Conservation (phyloP, 108 stramenopile genomes). For the Fistulifera solaris region DNA sequence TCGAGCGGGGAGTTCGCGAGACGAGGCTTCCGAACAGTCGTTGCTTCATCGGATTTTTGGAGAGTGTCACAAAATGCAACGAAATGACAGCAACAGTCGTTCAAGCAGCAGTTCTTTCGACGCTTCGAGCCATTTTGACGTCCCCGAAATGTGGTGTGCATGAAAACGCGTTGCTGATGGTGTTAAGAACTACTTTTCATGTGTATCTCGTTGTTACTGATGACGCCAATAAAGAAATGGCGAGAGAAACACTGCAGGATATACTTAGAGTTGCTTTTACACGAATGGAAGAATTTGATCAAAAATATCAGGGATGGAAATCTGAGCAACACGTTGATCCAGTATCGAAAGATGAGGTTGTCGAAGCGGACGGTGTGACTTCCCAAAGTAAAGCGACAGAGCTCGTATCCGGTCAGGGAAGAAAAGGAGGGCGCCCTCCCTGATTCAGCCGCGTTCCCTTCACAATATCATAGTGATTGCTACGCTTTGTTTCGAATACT, state of each 20-base stretch:
- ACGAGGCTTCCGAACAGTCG: conserved; percentile 17
- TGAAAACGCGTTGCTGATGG: conserved; percentile 85
- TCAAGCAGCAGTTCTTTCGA: conserved; percentile 42
- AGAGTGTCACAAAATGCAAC: conserved; percentile 25
- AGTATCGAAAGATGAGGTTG: neutral
- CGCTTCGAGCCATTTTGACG: conserved; percentile 51
- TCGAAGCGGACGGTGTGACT: neutral
- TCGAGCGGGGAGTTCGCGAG: conserved; percentile 51
- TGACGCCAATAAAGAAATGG: conserved; percentile 55
- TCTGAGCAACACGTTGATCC: conserved; percentile 10
- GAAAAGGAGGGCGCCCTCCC: neutral
- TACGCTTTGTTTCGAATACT: conserved; percentile 93
- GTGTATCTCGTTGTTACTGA: conserved; percentile 86
- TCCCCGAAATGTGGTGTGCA: conserved; percentile 79
- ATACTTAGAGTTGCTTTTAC: conserved; percentile 85
- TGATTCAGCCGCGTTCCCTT: conserved; percentile 36
- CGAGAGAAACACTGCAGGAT: conserved; percentile 83
- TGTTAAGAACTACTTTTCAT: conserved; percentile 89
- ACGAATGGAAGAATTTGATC: conserved; percentile 85
- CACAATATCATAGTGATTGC: conserved; percentile 89
- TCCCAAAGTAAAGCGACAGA: neutral
- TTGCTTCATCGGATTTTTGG: conserved; percentile 30
- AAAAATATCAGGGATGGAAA: neutral
- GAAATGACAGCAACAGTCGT: conserved; percentile 22
- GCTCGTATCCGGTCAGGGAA: neutral